phyloP scores from a whole-genome alignment of 139 green algal genomes.

The Asterochloris erici region DNA sequence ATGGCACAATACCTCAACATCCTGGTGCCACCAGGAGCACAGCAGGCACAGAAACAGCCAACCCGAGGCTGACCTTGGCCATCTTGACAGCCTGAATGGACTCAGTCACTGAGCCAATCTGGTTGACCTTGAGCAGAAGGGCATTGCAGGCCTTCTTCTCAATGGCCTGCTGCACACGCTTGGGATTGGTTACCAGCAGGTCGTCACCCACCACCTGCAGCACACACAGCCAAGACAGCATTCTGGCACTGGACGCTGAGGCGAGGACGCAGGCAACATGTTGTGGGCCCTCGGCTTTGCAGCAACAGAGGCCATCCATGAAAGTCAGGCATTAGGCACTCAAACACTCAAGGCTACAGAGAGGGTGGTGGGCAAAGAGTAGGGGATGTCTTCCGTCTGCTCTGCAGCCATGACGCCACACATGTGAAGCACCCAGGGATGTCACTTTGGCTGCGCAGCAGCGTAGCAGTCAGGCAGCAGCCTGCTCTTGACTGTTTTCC shows the following conservation, averaged over 20 bases:
- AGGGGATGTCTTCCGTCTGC: too few species aligned
- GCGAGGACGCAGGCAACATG: not conserved
- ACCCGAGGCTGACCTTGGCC: constrained; percentile 18
- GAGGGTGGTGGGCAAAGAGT: too few species aligned
- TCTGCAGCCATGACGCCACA: too few species aligned
- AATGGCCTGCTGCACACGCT: constrained; percentile 87
- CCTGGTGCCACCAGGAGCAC: too few species aligned
- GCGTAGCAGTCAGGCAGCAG: too few species aligned
- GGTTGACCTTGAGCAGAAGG: constrained; percentile 98
- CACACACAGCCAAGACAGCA: not conserved
- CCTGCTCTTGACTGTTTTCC: too few species aligned
- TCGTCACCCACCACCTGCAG: constrained; percentile 96
- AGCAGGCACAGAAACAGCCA: too few species aligned
- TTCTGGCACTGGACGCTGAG: not conserved
- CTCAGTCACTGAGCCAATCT: constrained; percentile 96
- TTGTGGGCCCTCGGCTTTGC: not conserved
- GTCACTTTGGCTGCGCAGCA: too few species aligned
- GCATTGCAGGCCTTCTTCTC: constrained; percentile 94
- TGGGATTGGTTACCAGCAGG: constrained; percentile 96
- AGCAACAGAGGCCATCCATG: not conserved
- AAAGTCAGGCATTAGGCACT: not conserved
- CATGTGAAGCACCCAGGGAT: too few species aligned
- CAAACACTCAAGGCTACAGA: too few species aligned
- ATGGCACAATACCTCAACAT: too few species aligned
- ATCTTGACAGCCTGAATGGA: constrained; percentile 75